Percentiles rank a stretch among this genome's conserved stretches.
phyloP scores from a whole-genome alignment of 2,329 filamentous ascomycete species.

The Pestalotiopsis sp. region DNA sequence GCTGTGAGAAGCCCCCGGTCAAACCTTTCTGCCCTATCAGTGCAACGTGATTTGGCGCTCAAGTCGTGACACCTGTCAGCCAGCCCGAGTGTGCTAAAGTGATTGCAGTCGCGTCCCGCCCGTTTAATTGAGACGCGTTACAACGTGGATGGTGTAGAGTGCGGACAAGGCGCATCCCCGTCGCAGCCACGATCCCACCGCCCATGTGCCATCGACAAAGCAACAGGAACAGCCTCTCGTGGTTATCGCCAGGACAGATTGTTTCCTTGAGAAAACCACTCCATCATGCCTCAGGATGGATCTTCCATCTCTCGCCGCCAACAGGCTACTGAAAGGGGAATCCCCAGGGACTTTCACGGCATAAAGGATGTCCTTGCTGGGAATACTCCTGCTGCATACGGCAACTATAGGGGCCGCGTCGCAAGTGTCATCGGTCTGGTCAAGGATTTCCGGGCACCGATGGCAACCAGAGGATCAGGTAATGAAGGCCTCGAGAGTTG shows the following conservation, averaged over 20 bases:
- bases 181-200: neutral
- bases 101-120: neutral
- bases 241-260: neutral
- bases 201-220: neutral
- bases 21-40: neutral
- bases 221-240: neutral
- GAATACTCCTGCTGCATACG: slow-evolving; percentile 25
- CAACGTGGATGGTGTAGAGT: neutral
- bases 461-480: slow-evolving; percentile 54
- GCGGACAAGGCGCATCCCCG: neutral
- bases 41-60: slow-evolving; percentile 9
- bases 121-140: slow-evolving; percentile 8
- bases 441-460: slow-evolving; percentile 61
- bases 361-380: slow-evolving; percentile 43
- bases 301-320: neutral
- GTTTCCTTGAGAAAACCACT: neutral
- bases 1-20: neutral
- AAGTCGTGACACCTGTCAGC: neutral
- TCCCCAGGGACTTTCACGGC: slow-evolving; percentile 37
- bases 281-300: neutral
- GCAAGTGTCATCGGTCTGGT: slow-evolving; percentile 72
- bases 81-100: neutral
- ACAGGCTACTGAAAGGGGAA: neutral
- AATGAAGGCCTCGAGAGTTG: slow-evolving; percentile 16
- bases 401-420: slow-evolving; percentile 25